Base-by-base conservation (phyloP, 768 basidiomycete species). In the Lyophyllum atratum region DNA sequence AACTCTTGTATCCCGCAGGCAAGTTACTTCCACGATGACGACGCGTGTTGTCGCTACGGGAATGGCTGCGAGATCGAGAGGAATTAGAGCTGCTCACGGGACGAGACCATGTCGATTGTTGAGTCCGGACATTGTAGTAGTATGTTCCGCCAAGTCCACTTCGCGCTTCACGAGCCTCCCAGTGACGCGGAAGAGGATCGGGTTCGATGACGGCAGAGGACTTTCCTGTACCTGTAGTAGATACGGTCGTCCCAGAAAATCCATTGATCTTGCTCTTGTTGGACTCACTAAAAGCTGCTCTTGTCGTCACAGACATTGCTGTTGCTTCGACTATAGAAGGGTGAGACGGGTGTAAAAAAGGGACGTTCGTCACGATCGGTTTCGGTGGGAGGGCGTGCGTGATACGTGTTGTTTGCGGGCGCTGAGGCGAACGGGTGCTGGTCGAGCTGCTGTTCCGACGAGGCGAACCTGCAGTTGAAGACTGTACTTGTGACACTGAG, bases 311-410 rank as follows among this genome's bases (percentile, higher is more conserved):
- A 9, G 76, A 77, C 85, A 87, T 87, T 37, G 83, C 76, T 62
- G 83, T 84, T 58, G 84, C 85, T 63, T 82, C 80, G 64, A 84
- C 82, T 64, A 84, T 82, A 52, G 80, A 82, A 51, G 82, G 78
- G 60, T 83, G 79, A 68, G 84, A 81, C 46, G 82, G 79, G 60
- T 83, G 76, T 49, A 83, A 68, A 66, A 80, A 82, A 54, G 81
- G 78, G 49, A 82, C 78, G 59, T 63, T 77, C 44, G 79, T 73
- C 44, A 80, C 73, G 29, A 81, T 74, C 45, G 87, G 87, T 69
- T 89, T 89, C 3, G 87, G 83, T 19, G 87, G 87, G 17, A 89
- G 75, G 26, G 85, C 85, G 65, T 89, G 87, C n/a, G 79, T 83
- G 45, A 87, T 67, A 49, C 81, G 76, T 45, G 74, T 71, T 52